Conservation (phyloP, 1,139 yeast species). For the Lodderomyces beijingensis region DNA sequence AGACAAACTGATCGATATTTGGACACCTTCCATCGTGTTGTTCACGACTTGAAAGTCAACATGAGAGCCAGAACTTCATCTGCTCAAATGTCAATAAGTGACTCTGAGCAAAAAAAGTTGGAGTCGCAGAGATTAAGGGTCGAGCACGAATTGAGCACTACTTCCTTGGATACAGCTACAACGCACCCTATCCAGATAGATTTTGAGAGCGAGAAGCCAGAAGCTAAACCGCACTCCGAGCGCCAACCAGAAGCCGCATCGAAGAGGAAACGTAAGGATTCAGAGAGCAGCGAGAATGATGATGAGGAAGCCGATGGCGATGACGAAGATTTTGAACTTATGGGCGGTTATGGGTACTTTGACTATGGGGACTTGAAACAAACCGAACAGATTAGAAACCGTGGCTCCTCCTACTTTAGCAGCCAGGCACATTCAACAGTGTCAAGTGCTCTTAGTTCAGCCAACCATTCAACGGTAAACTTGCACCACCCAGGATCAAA, state of each 20-base stretch:
- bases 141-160: slow-evolving; percentile 32
- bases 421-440: slow-evolving; percentile 22
- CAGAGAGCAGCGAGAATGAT: slow-evolving; percentile 1
- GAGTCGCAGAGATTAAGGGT: slow-evolving; percentile 35
- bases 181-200: slow-evolving; percentile 37
- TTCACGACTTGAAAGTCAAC: slow-evolving; percentile 43
- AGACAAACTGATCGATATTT: slow-evolving; percentile 69
- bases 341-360: slow-evolving; percentile 75
- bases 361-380: slow-evolving; percentile 50
- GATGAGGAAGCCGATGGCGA: slow-evolving; percentile 19
- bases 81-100: slow-evolving; percentile 30
- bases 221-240: background rate
- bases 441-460: slow-evolving; percentile 20
- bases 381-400: slow-evolving; percentile 26
- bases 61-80: slow-evolving; percentile 22
- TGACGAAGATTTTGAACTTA: slow-evolving; percentile 27
- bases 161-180: slow-evolving; percentile 26
- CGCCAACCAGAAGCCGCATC: background rate
- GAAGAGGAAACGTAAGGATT: background rate
- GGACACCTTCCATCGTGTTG: slow-evolving; percentile 58
- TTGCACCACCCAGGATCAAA: slow-evolving; percentile 19
- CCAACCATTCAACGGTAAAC: slow-evolving; percentile 30
- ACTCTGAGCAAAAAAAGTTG: slow-evolving; percentile 29
- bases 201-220: slow-evolving; percentile 6
- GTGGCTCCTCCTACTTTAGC: slow-evolving; percentile 22